Conservation (phyloP, 2,329 filamentous ascomycete species). For the Aulographum hederae region DNA sequence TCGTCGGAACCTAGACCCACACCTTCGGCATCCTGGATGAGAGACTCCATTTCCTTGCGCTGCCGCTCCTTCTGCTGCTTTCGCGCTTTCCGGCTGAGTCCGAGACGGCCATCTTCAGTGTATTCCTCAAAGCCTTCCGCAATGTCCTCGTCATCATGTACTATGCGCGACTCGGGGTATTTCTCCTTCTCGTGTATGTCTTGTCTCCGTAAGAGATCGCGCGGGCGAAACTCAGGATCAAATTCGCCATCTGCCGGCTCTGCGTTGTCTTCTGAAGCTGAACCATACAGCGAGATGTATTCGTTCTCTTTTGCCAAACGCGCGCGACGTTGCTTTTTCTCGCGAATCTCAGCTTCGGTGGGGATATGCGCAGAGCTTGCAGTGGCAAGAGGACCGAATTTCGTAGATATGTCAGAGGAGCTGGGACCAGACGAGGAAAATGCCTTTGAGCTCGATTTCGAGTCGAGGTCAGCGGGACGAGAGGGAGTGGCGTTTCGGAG, state of each 20-base stretch:
- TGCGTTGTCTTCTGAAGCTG: conserved; percentile 28
- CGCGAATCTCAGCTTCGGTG: conserved; percentile 67
- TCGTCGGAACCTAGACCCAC: conserved; percentile 40
- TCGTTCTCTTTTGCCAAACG: conserved; percentile 44
- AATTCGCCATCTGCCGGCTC: conserved; percentile 21
- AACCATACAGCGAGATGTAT: conserved; percentile 47
- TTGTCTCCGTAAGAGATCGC: conserved; percentile 2
- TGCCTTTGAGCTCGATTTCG: conserved; percentile 22
- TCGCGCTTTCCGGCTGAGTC: conserved; percentile 63
- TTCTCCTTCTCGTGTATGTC: conserved; percentile 31
- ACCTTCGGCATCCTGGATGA: conserved; percentile 66
- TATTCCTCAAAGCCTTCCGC: conserved; percentile 89
- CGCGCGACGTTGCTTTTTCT: conserved; percentile 80
- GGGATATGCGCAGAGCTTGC: conserved; percentile 38
- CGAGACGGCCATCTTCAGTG: conserved; percentile 66
- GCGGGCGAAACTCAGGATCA: conserved; percentile 23
- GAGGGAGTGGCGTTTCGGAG: conserved; percentile 72
- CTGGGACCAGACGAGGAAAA: conserved; percentile 25
- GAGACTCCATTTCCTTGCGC: conserved; percentile 60
- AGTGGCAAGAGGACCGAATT: conserved; percentile 10
- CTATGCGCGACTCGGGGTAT: conserved; percentile 49
- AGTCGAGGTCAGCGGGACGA: conserved; percentile 44
- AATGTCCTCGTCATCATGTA: conserved; percentile 77
- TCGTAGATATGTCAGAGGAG: conserved; percentile 27
- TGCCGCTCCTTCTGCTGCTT: conserved; percentile 46